Conservation (phyloP, 164 flowering plant species). For the Chimonanthus salicifolius region DNA sequence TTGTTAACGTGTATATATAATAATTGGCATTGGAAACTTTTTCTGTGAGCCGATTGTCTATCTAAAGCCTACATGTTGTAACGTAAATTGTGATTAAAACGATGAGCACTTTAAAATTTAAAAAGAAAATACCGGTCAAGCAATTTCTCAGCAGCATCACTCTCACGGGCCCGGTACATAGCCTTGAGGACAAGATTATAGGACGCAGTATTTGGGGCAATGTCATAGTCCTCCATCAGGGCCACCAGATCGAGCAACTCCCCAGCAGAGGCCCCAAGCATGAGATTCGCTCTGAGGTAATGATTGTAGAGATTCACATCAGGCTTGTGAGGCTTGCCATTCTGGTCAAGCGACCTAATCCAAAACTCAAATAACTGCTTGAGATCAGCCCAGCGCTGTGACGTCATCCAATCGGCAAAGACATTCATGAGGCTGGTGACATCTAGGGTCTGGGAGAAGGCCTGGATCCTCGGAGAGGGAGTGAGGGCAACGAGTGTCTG, state of each 20-base stretch:
- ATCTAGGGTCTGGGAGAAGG: conserved; percentile 44
- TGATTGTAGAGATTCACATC: conserved; percentile 66
- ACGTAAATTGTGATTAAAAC: no score
- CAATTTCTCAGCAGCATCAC: conserved; percentile 62
- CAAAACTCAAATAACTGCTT: conserved; percentile 74
- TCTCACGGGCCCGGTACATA: conserved; percentile 51
- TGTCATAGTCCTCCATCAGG: conserved; percentile 52
- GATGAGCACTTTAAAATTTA: no score
- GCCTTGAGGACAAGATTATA: conserved; percentile 77
- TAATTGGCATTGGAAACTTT: no score
- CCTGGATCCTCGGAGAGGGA: conserved; percentile 25
- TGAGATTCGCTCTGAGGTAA: conserved; percentile 71
- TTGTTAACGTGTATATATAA: no score
- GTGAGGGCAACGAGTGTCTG: conserved; percentile 34
- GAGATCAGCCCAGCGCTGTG: conserved; percentile 68
- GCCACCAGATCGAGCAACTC: conserved; percentile 65
- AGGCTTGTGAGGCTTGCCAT: conserved; percentile 82
- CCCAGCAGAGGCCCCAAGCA: conserved; percentile 50
- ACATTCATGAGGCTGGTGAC: conserved; percentile 35
- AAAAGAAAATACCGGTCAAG: conserved; percentile 47
- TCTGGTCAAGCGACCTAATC: conserved; percentile 56
- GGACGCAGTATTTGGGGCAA: conserved; percentile 77
- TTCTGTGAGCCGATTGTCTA: no score
- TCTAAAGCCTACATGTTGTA: no score
- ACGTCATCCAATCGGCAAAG: conserved; percentile 75